A percentile compares a stretch with the other conserved stretches of the same genome.
phyloP scores from a whole-genome alignment of 2,329 filamentous ascomycete genomes.

The Tricladium varicosporioides region DNA sequence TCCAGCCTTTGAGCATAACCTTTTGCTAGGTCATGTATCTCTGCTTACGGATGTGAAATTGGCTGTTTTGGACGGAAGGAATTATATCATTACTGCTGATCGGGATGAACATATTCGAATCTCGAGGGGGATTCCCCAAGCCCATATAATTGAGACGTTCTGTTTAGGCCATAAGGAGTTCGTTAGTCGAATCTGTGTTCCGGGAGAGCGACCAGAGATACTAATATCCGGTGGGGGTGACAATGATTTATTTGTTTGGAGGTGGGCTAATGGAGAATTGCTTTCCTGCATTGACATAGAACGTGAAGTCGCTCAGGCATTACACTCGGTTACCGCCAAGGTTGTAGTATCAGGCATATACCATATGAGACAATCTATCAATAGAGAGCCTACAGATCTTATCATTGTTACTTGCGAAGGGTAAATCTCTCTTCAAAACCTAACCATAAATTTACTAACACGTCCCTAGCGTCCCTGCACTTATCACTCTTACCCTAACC shows the following conservation, averaged over 20 bases:
- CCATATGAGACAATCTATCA: conserved; percentile 28
- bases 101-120: conserved; percentile 85
- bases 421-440: conserved; percentile 39
- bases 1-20: conserved; percentile 66
- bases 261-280: conserved; percentile 59
- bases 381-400: conserved; percentile 37
- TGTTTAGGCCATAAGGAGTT: conserved; percentile 89
- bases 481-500: conserved; percentile 65
- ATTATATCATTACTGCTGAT: conserved; percentile 66
- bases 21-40: conserved; percentile 90
- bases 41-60: conserved; percentile 78
- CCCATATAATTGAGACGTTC: conserved; percentile 84
- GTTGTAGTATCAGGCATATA: conserved; percentile 37
- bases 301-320: conserved; percentile 44
- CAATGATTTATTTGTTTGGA: conserved; percentile 74
- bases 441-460: conserved; percentile 14
- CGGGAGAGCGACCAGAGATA: conserved; percentile 51
- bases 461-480: conserved; percentile 50
- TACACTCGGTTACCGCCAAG: conserved; percentile 25
- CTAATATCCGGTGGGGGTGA: conserved; percentile 89
- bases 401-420: conserved; percentile 57
- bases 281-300: conserved; percentile 55
- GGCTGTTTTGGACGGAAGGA: conserved; percentile 50
- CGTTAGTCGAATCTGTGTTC: conserved; percentile 72
- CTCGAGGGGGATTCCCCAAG: conserved; percentile 76